phyloP scores from a whole-genome alignment of 2,329 filamentous ascomycete species.

The Alternaria atra region DNA sequence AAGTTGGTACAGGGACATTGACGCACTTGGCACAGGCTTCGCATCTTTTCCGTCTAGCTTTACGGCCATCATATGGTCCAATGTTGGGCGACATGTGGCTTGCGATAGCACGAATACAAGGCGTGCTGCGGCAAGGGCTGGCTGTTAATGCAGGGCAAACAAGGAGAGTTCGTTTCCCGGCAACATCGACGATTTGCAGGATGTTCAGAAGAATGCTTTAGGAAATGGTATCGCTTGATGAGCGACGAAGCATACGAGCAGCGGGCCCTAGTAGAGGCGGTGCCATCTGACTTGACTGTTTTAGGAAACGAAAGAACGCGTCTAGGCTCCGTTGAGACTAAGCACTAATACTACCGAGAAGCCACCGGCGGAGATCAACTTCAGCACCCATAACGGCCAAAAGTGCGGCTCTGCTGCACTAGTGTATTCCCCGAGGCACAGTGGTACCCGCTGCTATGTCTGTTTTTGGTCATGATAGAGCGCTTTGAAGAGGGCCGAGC shows the following conservation, averaged over 20 bases:
- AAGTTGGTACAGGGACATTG: too few species aligned
- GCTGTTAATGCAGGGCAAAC: background rate
- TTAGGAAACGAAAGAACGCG: conserved; percentile 31
- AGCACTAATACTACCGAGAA: background rate
- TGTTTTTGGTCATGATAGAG: conserved; percentile 1
- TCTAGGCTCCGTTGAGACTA: conserved; percentile 19
- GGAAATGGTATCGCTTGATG: conserved; percentile 1
- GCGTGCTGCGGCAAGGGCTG: background rate
- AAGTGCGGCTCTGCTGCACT: background rate
- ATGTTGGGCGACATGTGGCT: conserved; percentile 23
- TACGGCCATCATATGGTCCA: conserved; percentile 43
- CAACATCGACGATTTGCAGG: background rate
- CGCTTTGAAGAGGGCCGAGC: background rate
- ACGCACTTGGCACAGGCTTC: conserved; percentile 29
- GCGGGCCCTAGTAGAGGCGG: background rate
- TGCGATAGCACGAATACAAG: background rate
- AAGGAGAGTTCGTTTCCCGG: background rate
- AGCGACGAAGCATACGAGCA: background rate
- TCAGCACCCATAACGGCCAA: background rate
- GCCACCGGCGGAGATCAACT: background rate
- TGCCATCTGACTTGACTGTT: conserved; percentile 15
- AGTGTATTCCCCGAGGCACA: background rate
- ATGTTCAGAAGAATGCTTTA: background rate
- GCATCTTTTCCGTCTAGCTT: conserved; percentile 37
- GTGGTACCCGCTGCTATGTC: background rate